phyloP scores from a whole-genome alignment of 2,329 filamentous ascomycete species.

The Phyllosticta citrichinensis region DNA sequence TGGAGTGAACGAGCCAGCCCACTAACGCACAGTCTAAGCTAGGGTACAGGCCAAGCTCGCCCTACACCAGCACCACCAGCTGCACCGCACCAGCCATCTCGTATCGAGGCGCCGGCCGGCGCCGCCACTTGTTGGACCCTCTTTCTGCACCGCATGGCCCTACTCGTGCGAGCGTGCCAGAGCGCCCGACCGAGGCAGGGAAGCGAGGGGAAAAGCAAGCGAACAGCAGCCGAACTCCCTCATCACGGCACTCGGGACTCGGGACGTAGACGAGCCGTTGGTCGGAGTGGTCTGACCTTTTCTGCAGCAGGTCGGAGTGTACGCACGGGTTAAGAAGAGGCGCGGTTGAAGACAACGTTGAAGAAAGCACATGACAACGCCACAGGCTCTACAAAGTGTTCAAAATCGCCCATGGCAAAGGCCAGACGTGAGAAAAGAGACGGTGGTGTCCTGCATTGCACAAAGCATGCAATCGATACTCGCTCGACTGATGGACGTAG shows the following conservation, averaged over 20 bases:
- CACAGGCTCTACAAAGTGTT: too few relatives aligned
- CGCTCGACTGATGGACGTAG: neutral
- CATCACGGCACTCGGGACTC: neutral
- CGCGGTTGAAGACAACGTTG: too few relatives aligned
- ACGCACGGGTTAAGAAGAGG: too few relatives aligned
- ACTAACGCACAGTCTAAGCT: neutral
- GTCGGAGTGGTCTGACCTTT: neutral
- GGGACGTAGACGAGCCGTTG: neutral
- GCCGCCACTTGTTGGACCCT: neutral
- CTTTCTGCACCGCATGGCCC: neutral
- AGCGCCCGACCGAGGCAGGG: neutral
- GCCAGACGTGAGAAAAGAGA: neutral
- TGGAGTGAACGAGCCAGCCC: neutral
- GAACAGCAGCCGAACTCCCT: neutral
- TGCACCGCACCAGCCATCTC: neutral
- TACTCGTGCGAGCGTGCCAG: neutral
- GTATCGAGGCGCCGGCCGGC: neutral
- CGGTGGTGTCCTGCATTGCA: neutral
- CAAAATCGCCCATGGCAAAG: neutral
- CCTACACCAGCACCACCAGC: neutral
- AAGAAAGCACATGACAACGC: too few relatives aligned
- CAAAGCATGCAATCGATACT: neutral
- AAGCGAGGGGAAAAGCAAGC: neutral
- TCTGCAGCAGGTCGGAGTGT: too few relatives aligned
- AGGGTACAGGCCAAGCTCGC: neutral